phyloP scores from a whole-genome alignment of 148 eudicot species.

The Tetragonia tetragonoides region DNA sequence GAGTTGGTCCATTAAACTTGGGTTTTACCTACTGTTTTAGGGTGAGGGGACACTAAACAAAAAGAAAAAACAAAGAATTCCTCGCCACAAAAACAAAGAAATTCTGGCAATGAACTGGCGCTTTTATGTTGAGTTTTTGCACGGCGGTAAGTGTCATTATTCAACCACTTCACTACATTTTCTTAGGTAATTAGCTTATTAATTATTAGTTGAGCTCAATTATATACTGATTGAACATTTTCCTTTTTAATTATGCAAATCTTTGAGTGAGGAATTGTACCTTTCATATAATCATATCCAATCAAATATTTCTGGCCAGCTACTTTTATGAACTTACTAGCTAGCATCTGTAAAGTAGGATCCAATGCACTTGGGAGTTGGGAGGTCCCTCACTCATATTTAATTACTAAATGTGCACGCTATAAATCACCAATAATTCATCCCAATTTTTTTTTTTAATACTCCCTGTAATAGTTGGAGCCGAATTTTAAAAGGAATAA shows the following conservation, averaged over 20 bases:
- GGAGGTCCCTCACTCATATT: not conserved
- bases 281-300: slow-evolving; percentile 2
- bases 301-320: not conserved
- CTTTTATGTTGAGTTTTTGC: no score
- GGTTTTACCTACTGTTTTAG: no score
- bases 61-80: no score
- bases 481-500: no score
- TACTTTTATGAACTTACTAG: not conserved
- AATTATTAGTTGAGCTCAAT: not conserved
- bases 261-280: not conserved
- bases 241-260: not conserved
- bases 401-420: not conserved
- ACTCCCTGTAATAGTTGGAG: no score
- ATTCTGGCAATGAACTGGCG: no score
- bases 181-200: no score
- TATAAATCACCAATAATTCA: no score
- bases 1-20: no score
- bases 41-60: no score
- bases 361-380: not conserved
- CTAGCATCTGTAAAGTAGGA: not conserved
- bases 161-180: not conserved
- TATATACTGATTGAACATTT: not conserved
- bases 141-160: slow-evolving; percentile 12
- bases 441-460: no score
- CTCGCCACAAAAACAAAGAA: no score